Evolutionary conservation across 2,329 filamentous ascomycete genomes (phyloP).

Genomic region (Meredithiella fracta): DNA sequence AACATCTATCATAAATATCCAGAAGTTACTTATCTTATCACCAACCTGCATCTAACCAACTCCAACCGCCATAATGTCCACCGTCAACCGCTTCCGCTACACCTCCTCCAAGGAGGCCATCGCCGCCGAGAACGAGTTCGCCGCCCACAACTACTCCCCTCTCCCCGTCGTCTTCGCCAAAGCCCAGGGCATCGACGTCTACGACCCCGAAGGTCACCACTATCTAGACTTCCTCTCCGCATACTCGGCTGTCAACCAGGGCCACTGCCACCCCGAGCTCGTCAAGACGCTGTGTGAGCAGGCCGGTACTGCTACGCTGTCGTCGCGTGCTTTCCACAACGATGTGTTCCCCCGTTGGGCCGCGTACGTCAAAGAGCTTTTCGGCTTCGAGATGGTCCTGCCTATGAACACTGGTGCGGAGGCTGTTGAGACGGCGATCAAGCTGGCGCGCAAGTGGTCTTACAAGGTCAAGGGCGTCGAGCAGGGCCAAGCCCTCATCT

Average conservation of each 20-base stretch:
- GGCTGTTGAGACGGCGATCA: conserved; percentile 88
- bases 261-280: conserved; percentile 92
- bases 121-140: conserved; percentile 61
- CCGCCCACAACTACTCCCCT: conserved; percentile 97
- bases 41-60: neutral
- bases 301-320: conserved; percentile 75
- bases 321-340: conserved; percentile 92
- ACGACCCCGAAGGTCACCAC: conserved; percentile 90
- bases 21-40: too few species aligned
- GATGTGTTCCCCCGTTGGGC: conserved; percentile 95
- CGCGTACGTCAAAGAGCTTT: conserved; percentile 73
- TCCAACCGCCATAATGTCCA: conserved; percentile 32
- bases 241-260: conserved; percentile 95
- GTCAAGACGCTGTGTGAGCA: conserved; percentile 82
- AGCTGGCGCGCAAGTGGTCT: conserved; percentile 93
- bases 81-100: conserved; percentile 50
- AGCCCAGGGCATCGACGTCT: conserved; percentile 73
- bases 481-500: conserved; percentile 65
- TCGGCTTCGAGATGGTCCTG: conserved; percentile 94
- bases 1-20: neutral
- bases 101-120: conserved; percentile 68
- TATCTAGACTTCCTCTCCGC: conserved; percentile 97
- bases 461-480: conserved; percentile 92
- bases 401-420: conserved; percentile 98
- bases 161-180: conserved; percentile 84